Percentiles rank a stretch among this genome's conserved stretches.
Conservation (phyloP, 2,329 filamentous ascomycete species). For the Penicillium sp. region DNA sequence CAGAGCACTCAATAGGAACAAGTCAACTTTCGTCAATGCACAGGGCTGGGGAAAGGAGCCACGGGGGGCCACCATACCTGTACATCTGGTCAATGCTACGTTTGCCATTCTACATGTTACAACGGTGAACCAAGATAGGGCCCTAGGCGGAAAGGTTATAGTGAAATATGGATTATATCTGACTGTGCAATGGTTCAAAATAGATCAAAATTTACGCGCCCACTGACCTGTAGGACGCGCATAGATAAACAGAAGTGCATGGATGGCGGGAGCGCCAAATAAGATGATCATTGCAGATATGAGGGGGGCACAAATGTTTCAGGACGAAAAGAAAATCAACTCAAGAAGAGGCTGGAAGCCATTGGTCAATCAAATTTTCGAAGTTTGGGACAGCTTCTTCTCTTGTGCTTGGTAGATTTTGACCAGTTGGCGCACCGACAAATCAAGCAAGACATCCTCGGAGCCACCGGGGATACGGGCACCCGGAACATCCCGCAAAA, state of each 20-base stretch:
- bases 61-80: conserved; percentile 41
- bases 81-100: conserved; percentile 42
- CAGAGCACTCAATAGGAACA: no score
- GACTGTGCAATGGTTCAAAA: no score
- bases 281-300: no score
- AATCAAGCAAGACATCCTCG: conserved; percentile 67
- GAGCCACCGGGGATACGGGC: conserved; percentile 61
- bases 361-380: conserved; percentile 18
- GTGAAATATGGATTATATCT: no score
- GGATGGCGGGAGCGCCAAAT: no score
- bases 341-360: neutral
- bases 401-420: conserved; percentile 53
- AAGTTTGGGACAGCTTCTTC: conserved; percentile 24
- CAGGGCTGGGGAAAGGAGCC: no score
- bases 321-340: neutral
- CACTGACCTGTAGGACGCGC: no score
- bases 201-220: no score
- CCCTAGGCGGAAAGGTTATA: neutral
- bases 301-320: no score
- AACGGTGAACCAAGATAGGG: neutral
- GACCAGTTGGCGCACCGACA: conserved; percentile 63
- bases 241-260: no score
- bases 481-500: conserved; percentile 59
- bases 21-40: no score
- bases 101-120: conserved; percentile 35